phyloP scores from a whole-genome alignment of 345 rosid species.

The Arabidopsis arenosa region DNA sequence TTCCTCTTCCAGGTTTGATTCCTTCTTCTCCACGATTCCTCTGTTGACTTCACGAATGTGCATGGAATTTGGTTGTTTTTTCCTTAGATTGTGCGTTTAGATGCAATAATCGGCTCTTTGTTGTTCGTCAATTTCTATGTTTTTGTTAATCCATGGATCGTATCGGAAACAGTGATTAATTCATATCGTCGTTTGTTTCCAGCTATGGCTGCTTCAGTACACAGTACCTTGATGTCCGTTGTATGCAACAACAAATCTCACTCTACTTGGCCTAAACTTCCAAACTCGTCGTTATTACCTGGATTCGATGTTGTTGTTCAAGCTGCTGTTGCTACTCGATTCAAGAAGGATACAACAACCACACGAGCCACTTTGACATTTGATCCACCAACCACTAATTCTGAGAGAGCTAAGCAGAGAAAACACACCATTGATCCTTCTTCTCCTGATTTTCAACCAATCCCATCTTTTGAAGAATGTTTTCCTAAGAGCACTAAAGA shows the following conservation, averaged over 20 bases:
- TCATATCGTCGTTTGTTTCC: neutral
- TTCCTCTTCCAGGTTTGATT: slow-evolving; percentile 29
- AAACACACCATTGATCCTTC: slow-evolving; percentile 86
- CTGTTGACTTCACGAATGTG: neutral
- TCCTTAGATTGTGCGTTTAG: too few species aligned
- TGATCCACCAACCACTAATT: slow-evolving; percentile 69
- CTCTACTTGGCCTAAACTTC: slow-evolving; percentile 56
- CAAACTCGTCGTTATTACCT: slow-evolving; percentile 58
- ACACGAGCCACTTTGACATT: slow-evolving; percentile 76
- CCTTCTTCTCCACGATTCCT: neutral
- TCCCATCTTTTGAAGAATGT: slow-evolving; percentile 90
- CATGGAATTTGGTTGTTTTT: too few species aligned
- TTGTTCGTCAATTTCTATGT: too few species aligned
- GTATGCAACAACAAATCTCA: slow-evolving; percentile 62
- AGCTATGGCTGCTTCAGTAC: slow-evolving; percentile 80
- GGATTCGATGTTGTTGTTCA: slow-evolving; percentile 62
- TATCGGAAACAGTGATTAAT: neutral
- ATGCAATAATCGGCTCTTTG: too few species aligned
- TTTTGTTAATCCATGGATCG: neutral
- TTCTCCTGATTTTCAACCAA: slow-evolving; percentile 86
- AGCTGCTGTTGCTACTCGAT: slow-evolving; percentile 51
- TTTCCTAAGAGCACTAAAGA: slow-evolving; percentile 95
- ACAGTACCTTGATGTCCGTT: slow-evolving; percentile 56
- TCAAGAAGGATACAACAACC: slow-evolving; percentile 54
- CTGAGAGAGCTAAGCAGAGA: slow-evolving; percentile 59